These are phyloP conservation scores for Zoysia pacifica DNA, from an alignment of 176 grass and related monocot species.

Conservation along the genomic window DNA sequence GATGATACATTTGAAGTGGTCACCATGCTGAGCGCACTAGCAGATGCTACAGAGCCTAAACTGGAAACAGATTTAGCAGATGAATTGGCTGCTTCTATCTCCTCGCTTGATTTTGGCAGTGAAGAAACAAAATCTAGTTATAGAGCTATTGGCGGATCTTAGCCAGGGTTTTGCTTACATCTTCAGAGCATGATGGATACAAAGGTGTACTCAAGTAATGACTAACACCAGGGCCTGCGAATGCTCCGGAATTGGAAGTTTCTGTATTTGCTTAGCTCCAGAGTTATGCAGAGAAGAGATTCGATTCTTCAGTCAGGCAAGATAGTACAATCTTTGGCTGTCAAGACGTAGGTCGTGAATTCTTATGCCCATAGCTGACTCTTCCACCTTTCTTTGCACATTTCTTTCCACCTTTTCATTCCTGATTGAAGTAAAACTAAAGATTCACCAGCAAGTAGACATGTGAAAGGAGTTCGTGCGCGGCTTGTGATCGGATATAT, in stretches of 20 bases:
- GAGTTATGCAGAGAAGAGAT: not conserved
- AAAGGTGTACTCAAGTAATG: constrained; percentile 28
- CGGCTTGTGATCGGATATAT: constrained; percentile 13
- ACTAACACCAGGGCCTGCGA: constrained; percentile 39
- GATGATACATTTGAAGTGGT: constrained; percentile 90
- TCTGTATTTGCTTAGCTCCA: constrained; percentile 19
- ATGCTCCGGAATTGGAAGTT: constrained; percentile 24
- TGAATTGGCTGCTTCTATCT: constrained; percentile 34
- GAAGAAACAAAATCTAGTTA: constrained; percentile 41
- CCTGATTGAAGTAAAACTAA: constrained; percentile 30
- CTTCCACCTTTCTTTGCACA: constrained; percentile 21
- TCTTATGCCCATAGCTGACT: constrained; percentile 57
- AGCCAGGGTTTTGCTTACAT: constrained; percentile 32
- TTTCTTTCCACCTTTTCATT: constrained; percentile 33
- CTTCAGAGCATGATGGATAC: constrained; percentile 37
- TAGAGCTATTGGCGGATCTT: constrained; percentile 40
- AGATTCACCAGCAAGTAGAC: constrained; percentile 27
- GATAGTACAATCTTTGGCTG: constrained; percentile 24
- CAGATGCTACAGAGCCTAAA: constrained; percentile 59
- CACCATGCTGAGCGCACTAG: constrained; percentile 74
- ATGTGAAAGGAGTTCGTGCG: constrained; percentile 18
- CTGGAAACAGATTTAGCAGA: constrained; percentile 1
- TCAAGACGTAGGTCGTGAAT: constrained; percentile 37
- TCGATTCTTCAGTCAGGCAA: constrained; percentile 16
- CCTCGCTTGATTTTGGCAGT: constrained; percentile 35